Evolutionary conservation across 129 eudicot genomes (phyloP).

Genomic region (Pittosporum tobira): DNA sequence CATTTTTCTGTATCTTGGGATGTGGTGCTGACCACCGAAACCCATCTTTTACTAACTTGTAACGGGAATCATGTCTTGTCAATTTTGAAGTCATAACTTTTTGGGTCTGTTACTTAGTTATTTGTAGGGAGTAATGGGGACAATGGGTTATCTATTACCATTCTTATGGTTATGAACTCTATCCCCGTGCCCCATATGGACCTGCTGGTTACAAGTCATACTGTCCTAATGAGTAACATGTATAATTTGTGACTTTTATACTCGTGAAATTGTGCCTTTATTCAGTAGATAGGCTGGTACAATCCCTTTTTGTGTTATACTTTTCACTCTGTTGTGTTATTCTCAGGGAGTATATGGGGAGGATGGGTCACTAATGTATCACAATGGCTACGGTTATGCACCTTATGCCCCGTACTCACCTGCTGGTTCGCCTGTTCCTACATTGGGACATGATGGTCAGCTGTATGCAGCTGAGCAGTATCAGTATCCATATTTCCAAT

Average conservation of each 20-base stretch:
- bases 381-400: conserved; percentile 57
- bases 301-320: not conserved
- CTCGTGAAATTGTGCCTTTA: too few relatives aligned
- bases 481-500: conserved; percentile 69
- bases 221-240: too few relatives aligned
- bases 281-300: not conserved
- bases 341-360: conserved; percentile 67
- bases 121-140: too few relatives aligned
- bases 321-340: too few relatives aligned
- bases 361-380: conserved; percentile 57
- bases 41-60: not conserved
- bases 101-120: too few relatives aligned
- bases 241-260: not conserved
- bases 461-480: conserved; percentile 67
- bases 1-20: too few relatives aligned
- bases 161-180: too few relatives aligned
- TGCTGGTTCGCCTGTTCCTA: conserved; percentile 63
- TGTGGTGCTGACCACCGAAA: not conserved
- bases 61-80: too few relatives aligned
- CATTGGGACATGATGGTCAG: conserved; percentile 70
- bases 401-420: conserved; percentile 71
- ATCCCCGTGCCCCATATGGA: too few relatives aligned
- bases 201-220: too few relatives aligned
- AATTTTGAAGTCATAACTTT: too few relatives aligned
- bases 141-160: too few relatives aligned